Conservation (phyloP, 768 basidiomycete species). For the Grammothele lineata region DNA sequence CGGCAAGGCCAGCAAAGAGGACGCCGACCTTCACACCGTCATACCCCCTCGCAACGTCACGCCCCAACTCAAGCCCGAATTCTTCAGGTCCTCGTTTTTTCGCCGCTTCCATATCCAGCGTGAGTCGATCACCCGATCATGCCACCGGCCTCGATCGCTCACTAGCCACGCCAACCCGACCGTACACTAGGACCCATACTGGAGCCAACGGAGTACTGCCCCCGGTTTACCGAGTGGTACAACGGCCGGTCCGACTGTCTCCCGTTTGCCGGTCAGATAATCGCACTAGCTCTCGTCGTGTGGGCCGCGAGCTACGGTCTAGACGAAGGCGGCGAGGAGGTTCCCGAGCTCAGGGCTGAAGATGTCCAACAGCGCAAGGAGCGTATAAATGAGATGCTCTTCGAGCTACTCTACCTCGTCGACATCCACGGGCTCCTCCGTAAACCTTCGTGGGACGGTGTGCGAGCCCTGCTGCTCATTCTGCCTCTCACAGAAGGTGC, state of each 20-base stretch:
- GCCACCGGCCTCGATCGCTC: conserved; percentile 3
- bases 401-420: conserved; percentile 73
- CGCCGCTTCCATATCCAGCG: conserved; percentile 81
- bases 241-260: conserved; percentile 57
- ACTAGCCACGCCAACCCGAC: background rate
- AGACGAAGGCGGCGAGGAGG: conserved; percentile 68
- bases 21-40: conserved; percentile 30
- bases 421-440: conserved; percentile 78
- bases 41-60: conserved; percentile 51
- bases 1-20: conserved; percentile 56
- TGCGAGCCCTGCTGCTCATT: conserved; percentile 71
- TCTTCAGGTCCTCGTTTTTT: conserved; percentile 86
- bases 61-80: conserved; percentile 69
- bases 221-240: conserved; percentile 63
- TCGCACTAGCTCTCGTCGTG: conserved; percentile 75
- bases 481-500: conserved; percentile 83
- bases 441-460: conserved; percentile 83
- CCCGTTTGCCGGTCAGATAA: conserved; percentile 67
- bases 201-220: conserved; percentile 73
- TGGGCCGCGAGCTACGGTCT: conserved; percentile 92
- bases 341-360: conserved; percentile 30
- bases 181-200: conserved; percentile 69
- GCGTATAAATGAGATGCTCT: conserved; percentile 63
- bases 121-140: conserved; percentile 33
- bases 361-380: conserved; percentile 43